A percentile compares a stretch with the other conserved stretches of the same genome.
phyloP scores from a whole-genome alignment of 139 green algal species.

The Volvox reticuliferus region DNA sequence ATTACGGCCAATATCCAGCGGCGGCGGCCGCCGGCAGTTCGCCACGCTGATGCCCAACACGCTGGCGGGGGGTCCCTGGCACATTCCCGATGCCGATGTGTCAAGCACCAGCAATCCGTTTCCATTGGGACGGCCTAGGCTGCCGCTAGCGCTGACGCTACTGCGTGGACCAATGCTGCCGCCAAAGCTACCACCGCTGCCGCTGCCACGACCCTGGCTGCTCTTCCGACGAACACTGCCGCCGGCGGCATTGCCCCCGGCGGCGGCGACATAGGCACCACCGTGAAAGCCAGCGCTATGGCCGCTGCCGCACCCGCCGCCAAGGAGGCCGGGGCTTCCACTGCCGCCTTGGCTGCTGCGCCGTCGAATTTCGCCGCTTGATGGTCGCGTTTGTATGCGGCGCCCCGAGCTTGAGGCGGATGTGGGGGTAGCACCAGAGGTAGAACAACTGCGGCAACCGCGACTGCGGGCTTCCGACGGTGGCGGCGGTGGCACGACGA shows the following conservation, averaged over 20 bases:
- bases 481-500: constrained; percentile 14
- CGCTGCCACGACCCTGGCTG: neutral
- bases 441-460: neutral
- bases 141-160: constrained; percentile 14
- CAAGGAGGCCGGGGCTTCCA: neutral
- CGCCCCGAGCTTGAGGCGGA: neutral
- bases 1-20: neutral
- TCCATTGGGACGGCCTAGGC: neutral
- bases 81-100: neutral
- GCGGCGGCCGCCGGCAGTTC: neutral
- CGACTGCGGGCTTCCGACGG: neutral
- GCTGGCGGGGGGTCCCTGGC: neutral
- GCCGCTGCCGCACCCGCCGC: neutral
- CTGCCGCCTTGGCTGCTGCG: constrained; percentile 5
- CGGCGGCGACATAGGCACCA: neutral
- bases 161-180: neutral
- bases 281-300: neutral
- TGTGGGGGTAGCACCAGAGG: neutral
- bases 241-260: neutral
- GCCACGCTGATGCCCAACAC: neutral
- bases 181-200: neutral
- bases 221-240: neutral
- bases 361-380: neutral
- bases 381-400: neutral
- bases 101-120: neutral